These are phyloP conservation scores for Aspergillus brunneoviolaceus DNA, from an alignment of 2,329 filamentous ascomycete species.

Conservation along the genomic window DNA sequence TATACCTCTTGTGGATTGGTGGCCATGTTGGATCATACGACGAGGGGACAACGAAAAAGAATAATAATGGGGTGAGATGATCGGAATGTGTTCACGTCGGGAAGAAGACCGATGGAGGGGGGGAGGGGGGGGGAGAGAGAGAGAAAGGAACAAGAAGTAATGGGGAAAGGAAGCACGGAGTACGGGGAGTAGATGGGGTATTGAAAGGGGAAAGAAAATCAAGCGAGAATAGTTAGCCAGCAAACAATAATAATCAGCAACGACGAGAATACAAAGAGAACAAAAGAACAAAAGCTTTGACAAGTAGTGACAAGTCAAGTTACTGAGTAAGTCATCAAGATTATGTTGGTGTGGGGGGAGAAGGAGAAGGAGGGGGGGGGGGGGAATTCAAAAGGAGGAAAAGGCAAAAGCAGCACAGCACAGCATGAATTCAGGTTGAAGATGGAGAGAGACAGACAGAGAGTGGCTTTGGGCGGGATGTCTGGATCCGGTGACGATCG, in stretches of 20 bases:
- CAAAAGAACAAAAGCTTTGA: too few relatives aligned
- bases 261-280: too few relatives aligned
- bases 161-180: too few relatives aligned
- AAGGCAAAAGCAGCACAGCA: background rate
- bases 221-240: too few relatives aligned
- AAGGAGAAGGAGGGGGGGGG: background rate
- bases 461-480: background rate
- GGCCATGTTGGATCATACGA: conserved; percentile 29
- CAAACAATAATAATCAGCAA: too few relatives aligned
- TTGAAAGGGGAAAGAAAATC: too few relatives aligned
- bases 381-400: background rate
- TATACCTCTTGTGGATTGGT: conserved; percentile 19
- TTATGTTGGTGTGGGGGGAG: background rate
- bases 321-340: too few relatives aligned
- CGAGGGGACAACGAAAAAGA: background rate
- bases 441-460: too few relatives aligned
- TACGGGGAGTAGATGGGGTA: too few relatives aligned
- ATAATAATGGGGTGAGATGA: background rate
- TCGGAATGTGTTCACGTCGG: background rate
- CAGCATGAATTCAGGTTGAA: too few relatives aligned
- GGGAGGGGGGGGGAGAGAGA: background rate
- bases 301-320: background rate
- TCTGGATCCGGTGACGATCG: conserved; percentile 13
- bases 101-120: conserved; percentile 3
- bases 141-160: too few relatives aligned